Conservation (phyloP, 2,329 filamentous ascomycete genomes). For the Fusarium coffeatum region DNA sequence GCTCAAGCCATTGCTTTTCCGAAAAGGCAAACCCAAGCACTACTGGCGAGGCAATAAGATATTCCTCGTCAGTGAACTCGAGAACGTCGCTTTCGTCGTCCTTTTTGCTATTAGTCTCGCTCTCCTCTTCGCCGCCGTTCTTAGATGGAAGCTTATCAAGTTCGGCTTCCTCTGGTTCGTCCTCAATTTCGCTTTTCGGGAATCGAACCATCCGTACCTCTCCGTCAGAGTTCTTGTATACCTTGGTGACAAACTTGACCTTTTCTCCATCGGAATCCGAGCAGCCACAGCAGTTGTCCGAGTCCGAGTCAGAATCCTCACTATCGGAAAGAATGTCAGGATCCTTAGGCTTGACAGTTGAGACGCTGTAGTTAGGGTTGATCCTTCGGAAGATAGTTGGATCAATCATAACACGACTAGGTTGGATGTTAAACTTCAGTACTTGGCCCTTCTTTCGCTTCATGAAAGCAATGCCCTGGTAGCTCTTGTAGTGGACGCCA, state of each 20-base stretch:
- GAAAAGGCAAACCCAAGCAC: conserved; percentile 88
- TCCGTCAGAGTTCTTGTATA: conserved; percentile 60
- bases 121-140: neutral
- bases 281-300: conserved; percentile 52
- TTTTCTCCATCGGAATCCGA: conserved; percentile 58
- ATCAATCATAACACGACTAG: conserved; percentile 90
- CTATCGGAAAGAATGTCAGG: conserved; percentile 67
- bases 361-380: conserved; percentile 86
- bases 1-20: conserved; percentile 92
- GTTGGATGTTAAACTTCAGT: conserved; percentile 85
- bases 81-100: conserved; percentile 10
- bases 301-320: conserved; percentile 58
- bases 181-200: conserved; percentile 47
- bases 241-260: conserved; percentile 63
- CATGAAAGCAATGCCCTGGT: conserved; percentile 86
- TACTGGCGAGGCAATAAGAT: conserved; percentile 84
- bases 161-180: conserved; percentile 57
- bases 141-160: conserved; percentile 64
- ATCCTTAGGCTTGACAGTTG: conserved; percentile 78
- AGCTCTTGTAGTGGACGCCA: conserved; percentile 84
- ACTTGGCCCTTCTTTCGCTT: conserved; percentile 76
- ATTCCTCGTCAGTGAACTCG: conserved; percentile 83
- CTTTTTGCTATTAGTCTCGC: conserved; percentile 12
- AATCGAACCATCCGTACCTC: conserved; percentile 50
- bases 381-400: conserved; percentile 83